Evolutionary conservation across 2,329 filamentous ascomycete species (phyloP), one percentile per base, ranked within the genome.

Genomic region (Pseudogymnoascus sp.): DNA sequence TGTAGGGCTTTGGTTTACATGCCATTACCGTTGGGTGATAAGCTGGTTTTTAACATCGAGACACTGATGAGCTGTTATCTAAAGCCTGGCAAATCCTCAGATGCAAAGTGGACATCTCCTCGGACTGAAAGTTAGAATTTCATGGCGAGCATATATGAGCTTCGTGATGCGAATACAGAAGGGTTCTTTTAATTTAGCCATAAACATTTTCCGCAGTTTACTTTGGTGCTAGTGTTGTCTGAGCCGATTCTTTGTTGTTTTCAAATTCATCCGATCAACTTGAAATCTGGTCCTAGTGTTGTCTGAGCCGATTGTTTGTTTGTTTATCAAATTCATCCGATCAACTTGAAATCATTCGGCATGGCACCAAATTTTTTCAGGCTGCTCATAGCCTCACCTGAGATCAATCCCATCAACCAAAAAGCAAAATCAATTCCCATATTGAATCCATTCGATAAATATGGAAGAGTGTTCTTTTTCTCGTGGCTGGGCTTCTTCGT

Each of bases 391-490:
- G 45, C 45, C 26, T 30, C 45, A 3, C 45, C 45, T 2, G 45
- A 88, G 71, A 75, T 94, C 74, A 95, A 95, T 72, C 89, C 90
- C 8, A 81, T 90, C 75, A 96, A 87, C 75, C 80, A 81, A 61
- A 96, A 96, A 72, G 91, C 91, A 59, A 83, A 81, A 62, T 88
- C 88, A 0, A 82, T 96, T 52, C 91, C 91, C 0, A 71, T 89
- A 19, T 75, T 96, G 63, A 95, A 95, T 71, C 82, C 86, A 0
- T 70, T 92, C 67, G 81, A 95, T 71, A 76, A 84, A 66, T 91
- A 96, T 76, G 91, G 90, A 35, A 82, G 90, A 5, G 90, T 94
- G 0, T 95, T 95, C 74, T 90, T 92, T 77, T 95, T 95, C 75
- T 88, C 88, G 1, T 94, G 89, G 84, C 80, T 91, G 55, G 89